A percentile compares a stretch with the other conserved stretches of the same genome.
Conservation (phyloP, 139 green algal species). For the Chlorella sorokiniana region DNA sequence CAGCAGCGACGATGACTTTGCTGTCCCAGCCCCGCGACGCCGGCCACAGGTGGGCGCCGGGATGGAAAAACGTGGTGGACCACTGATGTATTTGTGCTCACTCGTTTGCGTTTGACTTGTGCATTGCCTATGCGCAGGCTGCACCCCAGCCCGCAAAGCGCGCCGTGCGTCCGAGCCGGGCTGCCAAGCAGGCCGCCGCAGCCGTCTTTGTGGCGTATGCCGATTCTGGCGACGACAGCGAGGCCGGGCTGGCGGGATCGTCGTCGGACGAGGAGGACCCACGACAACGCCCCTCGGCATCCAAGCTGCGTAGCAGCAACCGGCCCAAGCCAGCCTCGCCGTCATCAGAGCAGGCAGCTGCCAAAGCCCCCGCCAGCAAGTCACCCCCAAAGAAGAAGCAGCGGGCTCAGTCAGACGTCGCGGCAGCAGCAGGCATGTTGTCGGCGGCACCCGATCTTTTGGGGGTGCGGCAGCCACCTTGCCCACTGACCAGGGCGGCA, state of each 20-base stretch:
- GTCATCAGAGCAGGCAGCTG: neutral
- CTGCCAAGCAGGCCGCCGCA: constrained; percentile 26
- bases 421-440: neutral
- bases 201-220: constrained; percentile 25
- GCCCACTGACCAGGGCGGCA: too few relatives aligned
- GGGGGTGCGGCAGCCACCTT: neutral
- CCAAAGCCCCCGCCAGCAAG: neutral
- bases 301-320: neutral
- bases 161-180: neutral
- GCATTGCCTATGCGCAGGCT: neutral
- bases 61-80: too few relatives aligned
- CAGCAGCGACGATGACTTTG: constrained; percentile 4
- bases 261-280: constrained; percentile 10
- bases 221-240: neutral
- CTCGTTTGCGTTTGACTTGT: too few relatives aligned
- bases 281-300: neutral
- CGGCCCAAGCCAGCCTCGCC: neutral
- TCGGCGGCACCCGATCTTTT: neutral
- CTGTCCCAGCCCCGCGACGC: neutral
- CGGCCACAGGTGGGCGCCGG: neutral
- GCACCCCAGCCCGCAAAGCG: neutral
- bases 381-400: too few relatives aligned
- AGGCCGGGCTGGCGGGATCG: neutral
- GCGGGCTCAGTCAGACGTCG: neutral
- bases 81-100: too few relatives aligned